Base-by-base conservation (phyloP, 371 early-diverging fungal genomes). In the Saksenaea vasiformis region DNA sequence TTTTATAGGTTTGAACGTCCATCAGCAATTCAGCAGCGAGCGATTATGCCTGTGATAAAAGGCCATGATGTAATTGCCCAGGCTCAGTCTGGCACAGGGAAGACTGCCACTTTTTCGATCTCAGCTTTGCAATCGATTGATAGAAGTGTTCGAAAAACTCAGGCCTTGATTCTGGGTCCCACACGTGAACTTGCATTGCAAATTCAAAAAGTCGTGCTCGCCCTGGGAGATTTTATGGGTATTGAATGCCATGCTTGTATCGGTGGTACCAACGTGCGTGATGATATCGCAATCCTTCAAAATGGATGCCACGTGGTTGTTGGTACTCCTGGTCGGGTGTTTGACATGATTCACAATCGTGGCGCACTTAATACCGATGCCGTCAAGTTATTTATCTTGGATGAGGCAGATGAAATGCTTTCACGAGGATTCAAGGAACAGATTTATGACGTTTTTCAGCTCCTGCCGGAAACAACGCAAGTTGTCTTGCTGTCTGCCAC, bases 321-420 rank as follows among this genome's bases (percentile, higher is more conserved):
- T 38, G 97, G 96, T 68, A 97, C 97, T 39, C 97, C 97, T 44
- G 98, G 98, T 74, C 90, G 98, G 73, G 94, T 97, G 54, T 85
- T 84, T 60, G 96, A 97, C 71, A 94, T 97, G 96, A 93, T 97
- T 69, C 65, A 80, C 65, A 90, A 92, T 77, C 87, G 91, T 65
- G 82, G 92, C 54, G 85, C 85, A 56, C 77, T 97, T 58, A 86
- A 90, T 53, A 86, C 94, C 55, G 85, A 88, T 58, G 28, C 80
- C 66, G 89, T 97, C 70, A 91, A 92, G 79, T 85, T 97, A 88
- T 92, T 98, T 69, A 91, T 98, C 60, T 87, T 98, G 41, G 98
- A 98, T 81, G 98, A 97, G 79, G 98, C 98, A 53, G 98, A 98
- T 85, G 96, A 97, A 79, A 91, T 98, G 93, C 81, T 98, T 64